phyloP scores from a whole-genome alignment of 768 basidiomycete genomes.

The Austroboletus eburneus region DNA sequence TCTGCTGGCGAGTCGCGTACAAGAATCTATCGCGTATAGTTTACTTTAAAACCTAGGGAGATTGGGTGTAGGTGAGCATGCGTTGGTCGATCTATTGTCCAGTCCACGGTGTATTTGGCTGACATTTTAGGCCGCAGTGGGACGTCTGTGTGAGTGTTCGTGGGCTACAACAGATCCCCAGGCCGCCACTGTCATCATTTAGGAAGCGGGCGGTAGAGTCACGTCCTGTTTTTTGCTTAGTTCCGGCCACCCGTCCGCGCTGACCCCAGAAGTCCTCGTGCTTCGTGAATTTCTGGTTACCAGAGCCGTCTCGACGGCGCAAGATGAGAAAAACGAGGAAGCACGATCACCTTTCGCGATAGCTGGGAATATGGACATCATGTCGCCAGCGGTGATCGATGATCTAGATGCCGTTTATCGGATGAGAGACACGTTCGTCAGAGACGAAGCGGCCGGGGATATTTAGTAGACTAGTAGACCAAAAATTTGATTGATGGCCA shows the following conservation, averaged over 20 bases:
- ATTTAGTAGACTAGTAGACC: no score
- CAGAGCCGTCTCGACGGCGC: slow-evolving; percentile 57
- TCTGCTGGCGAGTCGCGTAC: slow-evolving; percentile 66
- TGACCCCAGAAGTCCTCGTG: slow-evolving; percentile 65
- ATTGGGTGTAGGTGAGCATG: slow-evolving; percentile 63
- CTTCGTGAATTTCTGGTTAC: slow-evolving; percentile 79
- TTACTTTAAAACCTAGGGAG: slow-evolving; percentile 51
- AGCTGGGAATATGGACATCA: slow-evolving; percentile 60
- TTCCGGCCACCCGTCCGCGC: slow-evolving; percentile 45
- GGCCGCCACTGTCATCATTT: slow-evolving; percentile 85
- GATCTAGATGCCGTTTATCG: slow-evolving; percentile 6
- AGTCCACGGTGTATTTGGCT: no score
- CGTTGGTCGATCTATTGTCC: not conserved
- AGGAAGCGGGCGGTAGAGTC: slow-evolving; percentile 81
- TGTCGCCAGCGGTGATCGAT: slow-evolving; percentile 23
- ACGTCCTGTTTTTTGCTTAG: slow-evolving; percentile 53
- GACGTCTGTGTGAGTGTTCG: slow-evolving; percentile 63
- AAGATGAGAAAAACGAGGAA: slow-evolving; percentile 56
- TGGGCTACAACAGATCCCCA: slow-evolving; percentile 12
- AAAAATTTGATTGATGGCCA: no score
- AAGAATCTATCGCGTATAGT: not conserved
- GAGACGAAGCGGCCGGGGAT: no score
- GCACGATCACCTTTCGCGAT: slow-evolving; percentile 75
- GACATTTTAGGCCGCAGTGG: slow-evolving; percentile 77
- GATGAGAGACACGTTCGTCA: not conserved